Base-by-base conservation (phyloP, 495 filamentous ascomycete species). In the Amphirosellinia nigrospora region DNA sequence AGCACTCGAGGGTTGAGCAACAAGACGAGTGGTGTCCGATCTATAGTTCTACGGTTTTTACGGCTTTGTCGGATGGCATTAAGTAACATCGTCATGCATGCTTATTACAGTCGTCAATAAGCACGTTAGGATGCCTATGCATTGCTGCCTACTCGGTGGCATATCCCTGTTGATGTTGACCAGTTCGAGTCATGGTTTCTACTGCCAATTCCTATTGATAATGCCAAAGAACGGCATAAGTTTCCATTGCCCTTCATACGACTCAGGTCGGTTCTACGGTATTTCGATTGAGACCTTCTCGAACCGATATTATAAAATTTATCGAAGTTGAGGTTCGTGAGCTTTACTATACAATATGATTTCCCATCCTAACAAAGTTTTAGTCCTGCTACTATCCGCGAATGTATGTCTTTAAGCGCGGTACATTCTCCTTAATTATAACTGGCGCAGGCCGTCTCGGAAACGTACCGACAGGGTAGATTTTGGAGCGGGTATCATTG, bases 51-150 rank as follows among this genome's bases (percentile, higher is more conserved):
- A 38, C 21, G 63, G 15, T 21, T 19, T 32, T 19, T 1, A 53
- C 46, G 45, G 56, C 34, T 69, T 45, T 39, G 45, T 34, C 56
- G 58, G 58, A 62, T 69, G 56, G 13, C 45, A 43, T 53, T 23
- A 32, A 62, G 66, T 66, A 58, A 43, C 48, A 69, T 69, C 66
- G 56, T 62, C 66, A 69, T 69, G 56, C 66, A 61, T 69, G 66
- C 66, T 43, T 48, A 65, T 65, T 65, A 53, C 21, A 23, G 19
- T 34, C 21, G 43, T 65, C 46, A 41, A 65, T 36, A 65, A 53
- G 45, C 62, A 48, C 26, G 9, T 36, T 53, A 50, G 41, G 19
- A 32, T 65, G 34, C 39, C 62, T 46, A 46, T 65, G 63, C 32
- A 46, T 53, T 45, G 63, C 46, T 65, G 46, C 63, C 63, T 53